Conservation (phyloP, 176 grass and related monocot species). For the Neostapfia colusana region DNA sequence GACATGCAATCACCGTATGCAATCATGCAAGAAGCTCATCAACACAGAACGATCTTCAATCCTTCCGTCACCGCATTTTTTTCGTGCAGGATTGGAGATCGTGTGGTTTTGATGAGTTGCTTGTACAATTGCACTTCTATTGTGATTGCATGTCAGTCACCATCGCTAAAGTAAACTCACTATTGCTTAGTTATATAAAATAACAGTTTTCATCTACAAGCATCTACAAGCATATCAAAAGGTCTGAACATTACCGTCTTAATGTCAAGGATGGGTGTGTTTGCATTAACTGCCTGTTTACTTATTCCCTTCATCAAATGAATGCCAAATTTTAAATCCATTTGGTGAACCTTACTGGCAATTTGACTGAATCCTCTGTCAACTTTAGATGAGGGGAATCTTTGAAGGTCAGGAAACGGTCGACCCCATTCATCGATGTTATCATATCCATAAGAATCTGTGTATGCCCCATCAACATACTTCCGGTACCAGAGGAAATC, state of each 20-base stretch:
- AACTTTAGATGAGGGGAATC: constrained; percentile 71
- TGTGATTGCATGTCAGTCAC: too few species aligned
- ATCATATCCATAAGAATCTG: constrained; percentile 76
- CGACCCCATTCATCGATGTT: constrained; percentile 81
- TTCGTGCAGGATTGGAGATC: too few species aligned
- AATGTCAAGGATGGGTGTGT: constrained; percentile 67
- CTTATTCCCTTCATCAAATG: constrained; percentile 96
- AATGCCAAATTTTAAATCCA: constrained; percentile 92
- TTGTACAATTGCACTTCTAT: too few species aligned
- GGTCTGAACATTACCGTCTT: constrained; percentile 51
- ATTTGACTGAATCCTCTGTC: constrained; percentile 66
- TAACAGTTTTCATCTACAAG: not conserved
- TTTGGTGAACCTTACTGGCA: constrained; percentile 63
- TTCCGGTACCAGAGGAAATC: constrained; percentile 91
- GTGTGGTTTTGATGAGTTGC: too few species aligned
- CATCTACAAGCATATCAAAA: constrained; percentile 21
- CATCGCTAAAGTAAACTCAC: not conserved
- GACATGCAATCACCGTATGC: too few species aligned
- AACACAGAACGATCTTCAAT: too few species aligned
- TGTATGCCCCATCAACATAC: constrained; percentile 56
- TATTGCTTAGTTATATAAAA: not conserved
- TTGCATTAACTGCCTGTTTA: constrained; percentile 56
- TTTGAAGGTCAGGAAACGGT: constrained; percentile 72
- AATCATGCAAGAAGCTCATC: too few species aligned
- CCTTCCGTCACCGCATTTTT: too few species aligned